A percentile compares a stretch with the other conserved stretches of the same genome.
Evolutionary conservation across 2,329 filamentous ascomycete genomes (phyloP).

Genomic region (Meredithiella fracta): DNA sequence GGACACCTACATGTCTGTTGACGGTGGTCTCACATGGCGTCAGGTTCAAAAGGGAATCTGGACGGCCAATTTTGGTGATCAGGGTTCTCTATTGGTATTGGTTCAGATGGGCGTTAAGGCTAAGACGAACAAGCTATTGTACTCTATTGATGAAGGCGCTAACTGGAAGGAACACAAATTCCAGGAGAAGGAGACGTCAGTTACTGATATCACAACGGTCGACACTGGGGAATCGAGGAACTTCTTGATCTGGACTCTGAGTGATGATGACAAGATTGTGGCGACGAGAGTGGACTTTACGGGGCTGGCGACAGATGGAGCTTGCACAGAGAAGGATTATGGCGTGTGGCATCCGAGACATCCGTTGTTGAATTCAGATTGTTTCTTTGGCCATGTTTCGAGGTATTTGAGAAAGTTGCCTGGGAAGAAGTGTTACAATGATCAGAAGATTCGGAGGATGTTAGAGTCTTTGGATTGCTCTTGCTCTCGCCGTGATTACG

Average conservation of each 20-base stretch:
- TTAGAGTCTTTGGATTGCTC: conserved; percentile 64
- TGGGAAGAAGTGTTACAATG: conserved; percentile 68
- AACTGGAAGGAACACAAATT: conserved; percentile 68
- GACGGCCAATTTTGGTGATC: conserved; percentile 90
- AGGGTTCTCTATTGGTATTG: conserved; percentile 82
- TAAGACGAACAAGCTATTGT: conserved; percentile 52
- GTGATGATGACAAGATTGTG: conserved; percentile 39
- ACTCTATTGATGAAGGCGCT: conserved; percentile 65
- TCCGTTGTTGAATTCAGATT: conserved; percentile 60
- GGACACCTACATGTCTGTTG: conserved; percentile 78
- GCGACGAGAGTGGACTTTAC: conserved; percentile 82
- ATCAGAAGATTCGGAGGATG: conserved; percentile 50
- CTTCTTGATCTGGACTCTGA: conserved; percentile 74
- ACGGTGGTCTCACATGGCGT: conserved; percentile 82
- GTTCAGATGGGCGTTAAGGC: conserved; percentile 55
- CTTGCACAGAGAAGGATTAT: conserved; percentile 62
- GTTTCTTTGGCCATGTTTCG: conserved; percentile 81
- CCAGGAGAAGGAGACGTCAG: conserved; percentile 48
- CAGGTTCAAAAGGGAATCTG: conserved; percentile 74
- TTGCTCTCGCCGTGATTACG: conserved; percentile 73
- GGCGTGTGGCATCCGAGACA: conserved; percentile 77
- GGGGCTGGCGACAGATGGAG: conserved; percentile 48
- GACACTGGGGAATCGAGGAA: conserved; percentile 79
- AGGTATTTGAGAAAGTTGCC: conserved; percentile 81
- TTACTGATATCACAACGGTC: conserved; percentile 72